Evolutionary conservation across 176 grass and related monocot species (phyloP), one percentile per base, ranked within the genome.

Genomic region (Oryza coarctata): DNA sequence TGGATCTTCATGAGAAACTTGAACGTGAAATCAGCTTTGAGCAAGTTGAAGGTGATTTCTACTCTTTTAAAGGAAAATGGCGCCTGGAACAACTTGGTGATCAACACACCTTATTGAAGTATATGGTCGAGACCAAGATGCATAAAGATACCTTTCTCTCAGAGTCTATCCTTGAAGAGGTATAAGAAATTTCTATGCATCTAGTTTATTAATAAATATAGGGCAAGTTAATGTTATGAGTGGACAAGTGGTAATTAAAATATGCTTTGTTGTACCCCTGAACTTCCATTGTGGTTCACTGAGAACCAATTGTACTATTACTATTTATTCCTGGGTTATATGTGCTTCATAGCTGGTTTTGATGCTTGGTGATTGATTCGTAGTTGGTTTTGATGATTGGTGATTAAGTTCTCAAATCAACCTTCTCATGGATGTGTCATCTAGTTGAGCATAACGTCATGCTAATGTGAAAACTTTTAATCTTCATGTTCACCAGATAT

Each of bases 111-210:
- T 82, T 95, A 31, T 84, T 98, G 68, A 98, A 95, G 85, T 98
- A 98, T 69, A 93, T 95, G 87, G 95, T 98, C 25, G 95, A 98
- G 77, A 95, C 95, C 65, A 98, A 89, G 84, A 98, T 95, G 79
- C 95, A 95, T 73, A 92, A 89, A 61, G 95, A 98, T 63, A 98
- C 88, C 36, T 95, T 95, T 86, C 95, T 98, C 28, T 95, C 95
- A 10, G 95, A 98, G 68, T 94, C 88, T 79, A 94, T 98, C 29
- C 81, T 95, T 67, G 95, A 98, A 86, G 95, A 98, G 95, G 95
- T 98, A 91, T 55, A 30, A 17, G 44, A 75, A 30, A 72, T 52
- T 69, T 34, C 38, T 47, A 49, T 62, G 57, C 25, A 7, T 79
- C 31, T 36, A 1, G 20, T 26, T 67, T 49, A 36, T 3, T 4